Percentiles rank a stretch among this genome's conserved stretches.
Conservation (phyloP, 768 basidiomycete genomes). For the Auriculariales sp. region DNA sequence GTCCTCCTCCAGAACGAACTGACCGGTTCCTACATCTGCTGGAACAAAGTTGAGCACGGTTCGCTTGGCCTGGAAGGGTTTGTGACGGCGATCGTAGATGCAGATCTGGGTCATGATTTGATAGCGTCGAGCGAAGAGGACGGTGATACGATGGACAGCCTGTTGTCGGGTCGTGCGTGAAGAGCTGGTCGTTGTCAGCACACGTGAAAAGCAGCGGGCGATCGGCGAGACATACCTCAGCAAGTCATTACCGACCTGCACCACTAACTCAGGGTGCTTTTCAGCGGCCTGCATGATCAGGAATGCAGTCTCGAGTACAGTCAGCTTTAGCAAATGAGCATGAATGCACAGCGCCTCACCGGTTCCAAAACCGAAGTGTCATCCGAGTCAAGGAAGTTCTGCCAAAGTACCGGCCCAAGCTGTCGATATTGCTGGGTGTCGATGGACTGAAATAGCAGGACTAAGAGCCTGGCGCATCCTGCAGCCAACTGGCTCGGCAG, state of each 20-base stretch:
- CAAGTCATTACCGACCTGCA: constrained; percentile 38
- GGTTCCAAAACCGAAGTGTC: constrained; percentile 29
- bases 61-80: constrained; percentile 58
- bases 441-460: constrained; percentile 43
- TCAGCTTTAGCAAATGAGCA: constrained; percentile 15
- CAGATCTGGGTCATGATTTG: constrained; percentile 51
- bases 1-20: constrained; percentile 41
- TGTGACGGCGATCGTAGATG: constrained; percentile 44
- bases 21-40: constrained; percentile 55
- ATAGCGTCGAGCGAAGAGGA: constrained; percentile 51
- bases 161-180: constrained; percentile 31
- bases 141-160: constrained; percentile 40
- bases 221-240: constrained; percentile 31
- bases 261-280: constrained; percentile 32
- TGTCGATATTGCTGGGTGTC: constrained; percentile 31
- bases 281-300: constrained; percentile 63
- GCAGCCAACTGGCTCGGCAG: constrained; percentile 29
- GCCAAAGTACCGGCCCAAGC: constrained; percentile 46
- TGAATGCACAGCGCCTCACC: constrained; percentile 27
- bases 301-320: constrained; percentile 37
- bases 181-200: too few relatives aligned
- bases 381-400: constrained; percentile 26
- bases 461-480: constrained; percentile 43
- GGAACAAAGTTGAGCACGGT: constrained; percentile 59
- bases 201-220: too few relatives aligned